Conservation (phyloP, 371 early-diverging fungal genomes). For the Lichtheimia corymbifera region DNA sequence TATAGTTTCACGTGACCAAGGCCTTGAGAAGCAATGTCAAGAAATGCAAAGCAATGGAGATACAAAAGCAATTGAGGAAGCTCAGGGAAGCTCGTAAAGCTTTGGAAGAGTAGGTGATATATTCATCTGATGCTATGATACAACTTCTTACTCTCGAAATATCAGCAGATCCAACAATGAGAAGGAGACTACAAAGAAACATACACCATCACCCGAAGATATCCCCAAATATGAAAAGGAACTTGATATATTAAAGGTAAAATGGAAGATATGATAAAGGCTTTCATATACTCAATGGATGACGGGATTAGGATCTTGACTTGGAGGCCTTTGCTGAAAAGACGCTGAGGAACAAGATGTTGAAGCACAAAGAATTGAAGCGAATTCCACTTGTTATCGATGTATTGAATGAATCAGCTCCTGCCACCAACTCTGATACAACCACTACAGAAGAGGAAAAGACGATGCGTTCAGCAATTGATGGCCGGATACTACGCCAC, state of each 20-base stretch:
- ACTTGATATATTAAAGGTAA: conserved; percentile 36
- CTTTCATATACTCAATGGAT: background rate
- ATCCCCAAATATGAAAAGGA: conserved; percentile 33
- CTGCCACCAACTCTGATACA: background rate
- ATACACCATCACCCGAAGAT: conserved; percentile 20
- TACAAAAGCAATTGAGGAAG: conserved; percentile 38
- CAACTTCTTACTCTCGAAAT: too few relatives aligned
- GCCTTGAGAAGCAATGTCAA: conserved; percentile 35
- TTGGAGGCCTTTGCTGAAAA: conserved; percentile 36
- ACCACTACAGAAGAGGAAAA: conserved; percentile 13
- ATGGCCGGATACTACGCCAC: conserved; percentile 31
- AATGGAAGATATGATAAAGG: background rate
- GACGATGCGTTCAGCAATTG: conserved; percentile 20
- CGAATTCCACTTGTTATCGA: conserved; percentile 10
- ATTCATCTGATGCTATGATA: too few relatives aligned
- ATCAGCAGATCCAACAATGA: background rate
- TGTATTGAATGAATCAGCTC: background rate
- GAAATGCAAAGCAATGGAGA: conserved; percentile 33
- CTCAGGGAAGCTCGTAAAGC: conserved; percentile 23
- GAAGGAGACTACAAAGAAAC: conserved; percentile 13
- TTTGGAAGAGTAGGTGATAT: conserved; percentile 13
- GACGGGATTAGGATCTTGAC: conserved; percentile 27
- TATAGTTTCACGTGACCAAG: conserved; percentile 38
- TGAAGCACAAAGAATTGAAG: conserved; percentile 29
- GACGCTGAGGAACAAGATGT: conserved; percentile 29